Conservation (phyloP, 495 filamentous ascomycete genomes). For the Neurospora pannonica region DNA sequence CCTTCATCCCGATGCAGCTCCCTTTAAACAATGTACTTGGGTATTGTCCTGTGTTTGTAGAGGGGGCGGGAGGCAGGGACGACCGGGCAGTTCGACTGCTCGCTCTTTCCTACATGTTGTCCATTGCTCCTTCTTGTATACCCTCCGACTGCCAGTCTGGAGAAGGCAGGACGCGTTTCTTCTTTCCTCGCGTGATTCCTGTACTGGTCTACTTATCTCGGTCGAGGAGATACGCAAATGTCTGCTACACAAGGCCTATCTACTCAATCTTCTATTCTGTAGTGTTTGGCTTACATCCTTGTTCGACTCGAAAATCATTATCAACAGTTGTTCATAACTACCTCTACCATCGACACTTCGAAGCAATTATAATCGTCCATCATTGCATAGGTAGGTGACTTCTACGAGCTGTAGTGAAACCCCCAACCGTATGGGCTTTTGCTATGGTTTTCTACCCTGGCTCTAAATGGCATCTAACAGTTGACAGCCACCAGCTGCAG, state of each 20-base stretch:
- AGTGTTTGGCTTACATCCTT: no score
- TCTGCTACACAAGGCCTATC: no score
- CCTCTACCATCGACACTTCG: no score
- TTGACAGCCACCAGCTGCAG: neutral
- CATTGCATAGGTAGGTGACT: no score
- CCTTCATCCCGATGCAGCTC: neutral
- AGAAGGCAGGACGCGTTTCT: neutral
- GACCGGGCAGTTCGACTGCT: neutral
- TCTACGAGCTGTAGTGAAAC: neutral
- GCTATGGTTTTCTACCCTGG: neutral
- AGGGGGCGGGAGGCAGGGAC: neutral
- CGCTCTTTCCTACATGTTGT: neutral
- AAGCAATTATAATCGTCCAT: no score
- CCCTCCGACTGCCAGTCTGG: neutral
- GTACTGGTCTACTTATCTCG: neutral
- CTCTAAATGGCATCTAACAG: neutral
- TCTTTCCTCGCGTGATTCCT: neutral
- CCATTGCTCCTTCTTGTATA: neutral
- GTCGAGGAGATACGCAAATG: neutral
- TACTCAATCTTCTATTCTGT: no score
- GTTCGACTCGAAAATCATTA: no score
- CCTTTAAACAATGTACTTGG: neutral
- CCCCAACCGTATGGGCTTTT: neutral
- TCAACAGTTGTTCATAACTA: no score
- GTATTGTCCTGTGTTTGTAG: neutral